These are phyloP conservation scores for Suhomyces tanzawaensis DNA, from an alignment of 805 yeast species.

Conservation along the genomic window DNA sequence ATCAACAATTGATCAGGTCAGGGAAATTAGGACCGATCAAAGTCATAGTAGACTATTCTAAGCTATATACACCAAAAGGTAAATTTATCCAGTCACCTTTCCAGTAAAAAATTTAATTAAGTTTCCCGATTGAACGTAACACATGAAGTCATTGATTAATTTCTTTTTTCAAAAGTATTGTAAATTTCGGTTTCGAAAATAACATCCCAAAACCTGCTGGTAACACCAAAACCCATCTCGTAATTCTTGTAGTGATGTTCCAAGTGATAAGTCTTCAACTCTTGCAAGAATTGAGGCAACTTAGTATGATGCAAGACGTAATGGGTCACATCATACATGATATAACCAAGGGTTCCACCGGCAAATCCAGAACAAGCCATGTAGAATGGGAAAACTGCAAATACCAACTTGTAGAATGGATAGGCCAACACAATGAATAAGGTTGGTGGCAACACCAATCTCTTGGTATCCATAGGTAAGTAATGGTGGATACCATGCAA, in stretches of 20 bases:
- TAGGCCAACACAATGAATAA: slow-evolving; percentile 66
- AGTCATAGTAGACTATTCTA: too few relatives aligned
- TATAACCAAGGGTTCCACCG: slow-evolving; percentile 94
- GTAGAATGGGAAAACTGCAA: slow-evolving; percentile 71
- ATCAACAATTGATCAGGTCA: too few relatives aligned
- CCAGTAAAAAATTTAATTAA: not conserved
- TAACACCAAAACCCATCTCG: slow-evolving; percentile 95
- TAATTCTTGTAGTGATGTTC: slow-evolving; percentile 98
- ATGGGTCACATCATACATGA: slow-evolving; percentile 90
- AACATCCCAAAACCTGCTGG: slow-evolving; percentile 89
- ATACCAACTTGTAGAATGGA: slow-evolving; percentile 82
- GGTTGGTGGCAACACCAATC: slow-evolving; percentile 97
- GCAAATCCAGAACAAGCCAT: slow-evolving; percentile 91
- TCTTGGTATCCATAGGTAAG: slow-evolving; percentile 90
- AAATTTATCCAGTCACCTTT: not conserved
- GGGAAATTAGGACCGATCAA: not conserved
- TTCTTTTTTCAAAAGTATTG: slow-evolving; percentile 45
- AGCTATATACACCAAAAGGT: not conserved
- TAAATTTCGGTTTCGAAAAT: slow-evolving; percentile 82
- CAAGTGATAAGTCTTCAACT: slow-evolving; percentile 83
- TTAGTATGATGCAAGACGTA: slow-evolving; percentile 87
- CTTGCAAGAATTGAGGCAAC: slow-evolving; percentile 74
- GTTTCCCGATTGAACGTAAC: not conserved
- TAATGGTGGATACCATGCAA: slow-evolving; percentile 97
- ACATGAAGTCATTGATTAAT: slow-evolving; percentile 12